Evolutionary conservation across 345 rosid species (phyloP), one percentile per base, ranked within the genome.

Genomic region (Boechera retrofracta): DNA sequence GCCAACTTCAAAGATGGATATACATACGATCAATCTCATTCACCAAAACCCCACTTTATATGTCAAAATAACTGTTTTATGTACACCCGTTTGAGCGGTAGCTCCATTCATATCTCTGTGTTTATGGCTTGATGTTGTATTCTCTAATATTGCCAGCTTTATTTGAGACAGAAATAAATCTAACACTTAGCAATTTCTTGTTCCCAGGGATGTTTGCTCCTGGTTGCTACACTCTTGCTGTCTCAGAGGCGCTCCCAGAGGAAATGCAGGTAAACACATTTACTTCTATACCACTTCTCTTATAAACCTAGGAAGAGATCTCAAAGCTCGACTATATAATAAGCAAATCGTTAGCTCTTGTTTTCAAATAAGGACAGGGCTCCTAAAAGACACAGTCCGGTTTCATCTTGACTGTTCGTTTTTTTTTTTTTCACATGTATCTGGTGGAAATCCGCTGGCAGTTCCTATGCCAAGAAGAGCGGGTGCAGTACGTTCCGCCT

Each of bases 161-260:
- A 15, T 5, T 45, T 47, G 51, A 67, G 51, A 16, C 59, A 29
- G 74, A 38, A 7, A 49, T 51, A 4, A 5, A 36, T 29, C 7
- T 51, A 28, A 77, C 71, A 26, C 33, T 42, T 75, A 12, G 38
- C 10, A 32, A 18, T 29, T 18, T 59, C 6, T 24, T 76, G 51
- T 36, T 70, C 9, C 24, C 87, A 92, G 95, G 90, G 75, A 92
- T 83, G 81, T 89, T 88, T 79, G 93, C 80, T 64, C 95, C 95
- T 72, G 95, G 95, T 64, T 89, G 92, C 72, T 92, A 91, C 67
- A 87, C 97, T 32, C 93, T 92, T 77, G 90, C 93, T 53, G 95
- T 92, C 74, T 89, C 93, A 8, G 95, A 88, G 83, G 85, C 90
- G 60, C 88, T 92, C 41, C 83, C 95, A 11, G 95, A 92, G 73